Conservation (phyloP, 2,329 filamentous ascomycete genomes). For the Pseudocercospora pini-densiflorae region DNA sequence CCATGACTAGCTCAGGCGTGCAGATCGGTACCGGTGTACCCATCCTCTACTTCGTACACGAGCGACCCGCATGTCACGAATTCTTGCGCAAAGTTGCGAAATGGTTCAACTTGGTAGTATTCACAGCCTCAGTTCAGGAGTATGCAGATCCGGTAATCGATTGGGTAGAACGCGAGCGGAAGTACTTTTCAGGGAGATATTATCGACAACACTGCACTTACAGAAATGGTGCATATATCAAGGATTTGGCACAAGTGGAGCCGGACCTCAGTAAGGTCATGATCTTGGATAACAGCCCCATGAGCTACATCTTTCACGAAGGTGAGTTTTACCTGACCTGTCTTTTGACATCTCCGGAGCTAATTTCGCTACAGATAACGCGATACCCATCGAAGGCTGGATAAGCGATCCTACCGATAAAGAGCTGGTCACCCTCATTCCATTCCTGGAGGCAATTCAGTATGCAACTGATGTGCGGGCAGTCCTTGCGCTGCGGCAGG, state of each 20-base stretch:
- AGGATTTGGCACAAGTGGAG: slow-evolving; percentile 94
- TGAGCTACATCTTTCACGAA: slow-evolving; percentile 99
- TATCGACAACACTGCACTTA: slow-evolving; percentile 98
- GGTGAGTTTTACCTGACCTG: slow-evolving; percentile 60
- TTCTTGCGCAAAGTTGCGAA: slow-evolving; percentile 92
- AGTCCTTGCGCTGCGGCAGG: slow-evolving; percentile 83
- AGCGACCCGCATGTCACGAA: slow-evolving; percentile 94
- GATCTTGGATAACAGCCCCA: slow-evolving; percentile 97
- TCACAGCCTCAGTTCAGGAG: slow-evolving; percentile 97
- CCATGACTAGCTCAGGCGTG: slow-evolving; percentile 30
- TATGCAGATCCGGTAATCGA: slow-evolving; percentile 99
- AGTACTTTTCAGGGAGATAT: slow-evolving; percentile 92
- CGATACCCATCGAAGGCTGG: slow-evolving; percentile 98
- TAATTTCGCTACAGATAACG: slow-evolving; percentile 72
- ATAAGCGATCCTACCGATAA: slow-evolving; percentile 98
- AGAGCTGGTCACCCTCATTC: slow-evolving; percentile 89
- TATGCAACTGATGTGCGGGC: slow-evolving; percentile 96
- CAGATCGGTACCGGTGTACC: slow-evolving; percentile 82
- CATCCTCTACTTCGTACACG: slow-evolving; percentile 98
- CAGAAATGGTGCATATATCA: slow-evolving; percentile 95
- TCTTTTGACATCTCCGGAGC: slow-evolving; percentile 3
- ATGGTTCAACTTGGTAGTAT: slow-evolving; percentile 97
- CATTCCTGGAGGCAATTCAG: slow-evolving; percentile 89
- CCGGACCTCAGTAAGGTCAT: slow-evolving; percentile 97
- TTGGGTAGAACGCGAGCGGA: slow-evolving; percentile 95